A percentile compares a stretch with the other conserved stretches of the same genome.
Conservation (phyloP, 768 basidiomycete species). For the Naganishia vaughanmartiniae region DNA sequence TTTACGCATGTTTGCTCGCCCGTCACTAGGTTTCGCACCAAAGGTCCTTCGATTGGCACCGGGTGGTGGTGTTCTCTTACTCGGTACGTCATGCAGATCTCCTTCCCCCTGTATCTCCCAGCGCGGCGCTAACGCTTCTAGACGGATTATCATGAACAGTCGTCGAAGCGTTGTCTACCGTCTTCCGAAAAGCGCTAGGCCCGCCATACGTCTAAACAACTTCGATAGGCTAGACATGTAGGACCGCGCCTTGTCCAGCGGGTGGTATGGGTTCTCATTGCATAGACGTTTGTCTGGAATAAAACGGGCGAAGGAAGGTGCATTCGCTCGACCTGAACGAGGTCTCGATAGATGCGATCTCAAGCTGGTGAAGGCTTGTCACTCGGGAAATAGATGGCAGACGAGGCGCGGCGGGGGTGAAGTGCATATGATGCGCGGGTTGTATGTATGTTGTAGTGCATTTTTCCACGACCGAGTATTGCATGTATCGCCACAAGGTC, state of each 20-base stretch:
- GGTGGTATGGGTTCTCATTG: background rate
- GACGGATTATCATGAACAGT: slow-evolving; percentile 30
- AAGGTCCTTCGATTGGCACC: slow-evolving; percentile 94
- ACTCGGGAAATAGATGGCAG: no score
- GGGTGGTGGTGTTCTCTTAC: slow-evolving; percentile 86
- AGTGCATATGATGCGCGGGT: background rate
- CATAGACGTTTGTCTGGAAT: no score
- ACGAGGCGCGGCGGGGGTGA: no score
- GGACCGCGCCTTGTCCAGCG: background rate
- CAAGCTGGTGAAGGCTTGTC: background rate
- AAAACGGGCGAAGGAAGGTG: no score
- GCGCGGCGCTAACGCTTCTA: background rate
- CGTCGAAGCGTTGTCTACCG: slow-evolving; percentile 49
- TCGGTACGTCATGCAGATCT: slow-evolving; percentile 55
- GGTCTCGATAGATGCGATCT: background rate
- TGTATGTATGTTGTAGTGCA: no score
- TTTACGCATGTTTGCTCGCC: background rate
- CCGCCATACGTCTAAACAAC: slow-evolving; percentile 51
- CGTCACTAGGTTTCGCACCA: slow-evolving; percentile 67
- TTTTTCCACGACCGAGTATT: no score
- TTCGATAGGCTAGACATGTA: no score
- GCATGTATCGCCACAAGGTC: no score
- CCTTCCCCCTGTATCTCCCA: background rate
- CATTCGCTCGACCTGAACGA: background rate
- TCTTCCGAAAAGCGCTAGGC: slow-evolving; percentile 48